phyloP scores from a whole-genome alignment of 1,284 basidiomycete genomes.

The Ceratobasidium sp. region DNA sequence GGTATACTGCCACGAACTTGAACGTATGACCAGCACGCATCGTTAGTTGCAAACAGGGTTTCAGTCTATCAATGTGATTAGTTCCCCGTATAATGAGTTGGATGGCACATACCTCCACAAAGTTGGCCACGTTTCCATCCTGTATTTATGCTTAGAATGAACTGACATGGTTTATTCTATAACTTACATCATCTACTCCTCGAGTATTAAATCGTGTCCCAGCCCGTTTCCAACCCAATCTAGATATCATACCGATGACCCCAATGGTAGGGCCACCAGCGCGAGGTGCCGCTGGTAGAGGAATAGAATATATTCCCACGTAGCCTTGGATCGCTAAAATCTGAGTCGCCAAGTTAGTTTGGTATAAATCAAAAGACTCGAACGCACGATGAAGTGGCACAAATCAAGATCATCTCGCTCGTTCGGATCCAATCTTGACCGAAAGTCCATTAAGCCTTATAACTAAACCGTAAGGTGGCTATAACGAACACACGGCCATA shows the following conservation, averaged over 20 bases:
- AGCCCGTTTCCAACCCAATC: constrained; percentile 93
- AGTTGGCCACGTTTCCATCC: constrained; percentile 96
- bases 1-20: constrained; percentile 95
- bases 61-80: constrained; percentile 70
- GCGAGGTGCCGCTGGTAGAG: constrained; percentile 73
- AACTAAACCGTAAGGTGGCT: not conserved
- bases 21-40: constrained; percentile 85
- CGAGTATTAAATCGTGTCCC: constrained; percentile 97
- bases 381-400: constrained; percentile 79
- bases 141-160: not conserved
- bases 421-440: constrained; percentile 70
- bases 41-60: constrained; percentile 83
- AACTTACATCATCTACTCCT: constrained; percentile 82
- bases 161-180: not conserved
- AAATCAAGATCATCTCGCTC: constrained; percentile 75
- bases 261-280: constrained; percentile 69
- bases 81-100: not conserved
- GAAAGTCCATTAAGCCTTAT: constrained; percentile 69
- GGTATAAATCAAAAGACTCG: not conserved
- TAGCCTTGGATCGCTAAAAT: constrained; percentile 95
- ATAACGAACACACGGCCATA: not conserved
- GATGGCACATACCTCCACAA: constrained; percentile 78
- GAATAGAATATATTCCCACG: constrained; percentile 74
- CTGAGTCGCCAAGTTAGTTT: constrained; percentile 49
- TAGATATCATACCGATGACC: constrained; percentile 79